Base-by-base conservation (phyloP, 2,329 filamentous ascomycete species). In the Domatiomyces catenatus region DNA sequence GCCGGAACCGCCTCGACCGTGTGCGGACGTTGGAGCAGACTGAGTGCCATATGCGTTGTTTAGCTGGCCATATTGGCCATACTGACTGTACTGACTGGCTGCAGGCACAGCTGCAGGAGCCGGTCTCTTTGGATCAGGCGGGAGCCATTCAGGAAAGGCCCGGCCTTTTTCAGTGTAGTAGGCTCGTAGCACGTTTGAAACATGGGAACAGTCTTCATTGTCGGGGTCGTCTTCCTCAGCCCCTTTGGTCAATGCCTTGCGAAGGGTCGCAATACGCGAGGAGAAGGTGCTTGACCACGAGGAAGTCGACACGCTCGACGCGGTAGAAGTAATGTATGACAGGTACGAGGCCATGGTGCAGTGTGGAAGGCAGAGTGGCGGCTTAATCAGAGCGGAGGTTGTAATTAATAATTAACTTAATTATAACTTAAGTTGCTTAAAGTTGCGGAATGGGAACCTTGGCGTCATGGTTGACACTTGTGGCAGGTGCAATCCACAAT, bases 151-250 rank as follows among this genome's bases (percentile, higher is more conserved):
- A 0, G 92, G 92, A 56, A 89, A 84, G 1, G 80, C 75, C 19
- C 82, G 81, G 59, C 83, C 85, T 63, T 93, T 92, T 66, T 96
- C 89, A 48, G 74, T 79, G 74, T 98, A 96, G 75, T 96, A 94
- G 60, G 81, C 83, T 61, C 92, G 84, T 22, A 98, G 79, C 36
- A 94, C 88, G 61, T 92, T 86, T 69, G 86, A 93, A 62, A 96
- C 84, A 71, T 96, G 88, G 2, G 88, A 93, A 70, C 94, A 87
- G 70, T 96, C 89, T 68, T 93, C 70, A 54, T 70, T 65, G 42
- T 71, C 69, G 1, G 69, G 67, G 43, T 56, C 77, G 55, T 80
- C 83, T 63, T 84, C 81, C 67, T 82, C 81, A 64, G 73, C 71
- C 57, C 75, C 70, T 50, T 85, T 78, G 56, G 89, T 79, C 54